Conservation (phyloP, 495 filamentous ascomycete species). For the Parmelia sp. region DNA sequence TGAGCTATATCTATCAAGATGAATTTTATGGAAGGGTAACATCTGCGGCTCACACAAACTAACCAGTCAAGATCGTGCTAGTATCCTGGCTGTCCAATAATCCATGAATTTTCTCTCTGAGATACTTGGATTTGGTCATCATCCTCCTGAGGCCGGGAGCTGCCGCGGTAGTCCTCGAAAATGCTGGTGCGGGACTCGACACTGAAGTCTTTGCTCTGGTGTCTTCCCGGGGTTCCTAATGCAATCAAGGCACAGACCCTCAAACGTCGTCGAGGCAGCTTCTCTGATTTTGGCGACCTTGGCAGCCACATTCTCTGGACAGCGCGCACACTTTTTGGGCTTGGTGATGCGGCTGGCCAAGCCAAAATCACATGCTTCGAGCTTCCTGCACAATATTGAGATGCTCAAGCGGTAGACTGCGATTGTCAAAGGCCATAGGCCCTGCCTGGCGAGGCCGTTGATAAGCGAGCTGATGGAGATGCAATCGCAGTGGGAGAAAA, state of each 20-base stretch:
- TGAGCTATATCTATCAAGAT: background rate
- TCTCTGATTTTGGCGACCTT: constrained; percentile 1
- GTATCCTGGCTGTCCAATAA: background rate
- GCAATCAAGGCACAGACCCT: constrained; percentile 8
- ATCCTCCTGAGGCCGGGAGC: background rate
- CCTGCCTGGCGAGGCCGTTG: constrained; percentile 8
- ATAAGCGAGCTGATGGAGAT: constrained; percentile 11
- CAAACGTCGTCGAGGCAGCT: background rate
- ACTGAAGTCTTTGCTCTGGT: background rate
- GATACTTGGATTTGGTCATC: background rate
- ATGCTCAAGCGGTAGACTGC: background rate
- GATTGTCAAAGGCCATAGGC: constrained; percentile 1
- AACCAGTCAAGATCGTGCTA: background rate
- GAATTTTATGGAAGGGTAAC: background rate
- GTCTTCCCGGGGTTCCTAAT: background rate
- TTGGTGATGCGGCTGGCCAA: background rate
- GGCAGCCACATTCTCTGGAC: background rate
- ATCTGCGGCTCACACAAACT: background rate
- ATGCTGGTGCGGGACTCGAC: constrained; percentile 5
- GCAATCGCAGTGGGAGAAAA: constrained; percentile 13
- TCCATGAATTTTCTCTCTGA: background rate
- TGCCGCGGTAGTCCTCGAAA: constrained; percentile 3
- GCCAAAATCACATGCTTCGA: constrained; percentile 6
- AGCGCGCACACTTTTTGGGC: background rate
- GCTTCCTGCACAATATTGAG: constrained; percentile 5